A percentile compares a stretch with the other conserved stretches of the same genome.
These are phyloP conservation scores for Apophysomyces sp. DNA, from an alignment of 371 early-diverging fungal species.

Conservation along the genomic window DNA sequence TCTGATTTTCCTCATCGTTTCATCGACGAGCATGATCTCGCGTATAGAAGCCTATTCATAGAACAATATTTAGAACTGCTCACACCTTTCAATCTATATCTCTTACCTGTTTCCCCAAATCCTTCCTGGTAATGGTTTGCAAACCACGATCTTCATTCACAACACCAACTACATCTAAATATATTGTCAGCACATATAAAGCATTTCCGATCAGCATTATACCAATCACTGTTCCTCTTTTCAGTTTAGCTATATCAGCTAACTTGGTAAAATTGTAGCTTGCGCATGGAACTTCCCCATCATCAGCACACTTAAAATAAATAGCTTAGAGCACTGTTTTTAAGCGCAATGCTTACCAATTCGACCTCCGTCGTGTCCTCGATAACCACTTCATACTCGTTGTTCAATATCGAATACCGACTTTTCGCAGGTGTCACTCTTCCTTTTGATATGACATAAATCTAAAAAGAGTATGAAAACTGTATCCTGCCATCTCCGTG, in stretches of 20 bases:
- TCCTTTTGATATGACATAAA: slow-evolving; percentile 61
- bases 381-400: slow-evolving; percentile 84
- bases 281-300: slow-evolving; percentile 52
- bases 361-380: slow-evolving; percentile 54
- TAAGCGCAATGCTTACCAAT: slow-evolving; percentile 27
- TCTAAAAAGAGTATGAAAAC: slow-evolving; percentile 12
- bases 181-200: background rate
- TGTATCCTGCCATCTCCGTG: background rate
- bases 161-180: slow-evolving; percentile 72
- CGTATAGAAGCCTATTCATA: slow-evolving; percentile 17
- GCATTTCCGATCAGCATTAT: background rate
- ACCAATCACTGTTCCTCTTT: slow-evolving; percentile 63
- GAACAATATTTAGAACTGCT: slow-evolving; percentile 7
- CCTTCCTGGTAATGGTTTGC: slow-evolving; percentile 53
- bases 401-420: slow-evolving; percentile 64
- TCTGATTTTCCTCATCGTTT: slow-evolving; percentile 56
- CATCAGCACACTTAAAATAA: slow-evolving; percentile 50
- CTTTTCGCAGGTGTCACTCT: slow-evolving; percentile 74
- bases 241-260: slow-evolving; percentile 45
- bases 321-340: background rate
- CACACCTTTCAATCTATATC: background rate
- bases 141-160: slow-evolving; percentile 60
- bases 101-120: slow-evolving; percentile 42
- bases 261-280: slow-evolving; percentile 59
- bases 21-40: slow-evolving; percentile 78